Evolutionary conservation across 2,329 filamentous ascomycete species (phyloP).

Genomic region (Diaporthe ampelina): DNA sequence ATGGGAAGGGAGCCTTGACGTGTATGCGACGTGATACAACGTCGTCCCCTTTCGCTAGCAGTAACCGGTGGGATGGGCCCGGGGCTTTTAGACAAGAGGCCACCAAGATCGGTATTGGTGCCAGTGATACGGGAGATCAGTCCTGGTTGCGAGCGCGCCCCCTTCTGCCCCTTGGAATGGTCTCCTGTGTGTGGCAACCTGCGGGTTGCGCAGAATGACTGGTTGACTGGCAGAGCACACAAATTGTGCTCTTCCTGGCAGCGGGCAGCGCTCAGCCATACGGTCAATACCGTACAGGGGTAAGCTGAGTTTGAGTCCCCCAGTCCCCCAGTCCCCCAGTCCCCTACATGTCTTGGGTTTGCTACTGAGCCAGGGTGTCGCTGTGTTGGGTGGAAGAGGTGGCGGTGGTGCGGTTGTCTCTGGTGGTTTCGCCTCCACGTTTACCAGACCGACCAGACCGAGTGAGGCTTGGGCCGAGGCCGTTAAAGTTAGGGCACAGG

Average conservation of each 20-base stretch:
- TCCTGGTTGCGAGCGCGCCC: constrained; percentile 1
- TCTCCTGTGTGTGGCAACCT: constrained; percentile 7
- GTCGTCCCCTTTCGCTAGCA: constrained; percentile 31
- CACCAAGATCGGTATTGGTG: constrained; percentile 27
- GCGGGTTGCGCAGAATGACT: neutral
- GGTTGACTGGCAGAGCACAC: neutral
- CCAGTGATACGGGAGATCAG: constrained; percentile 16
- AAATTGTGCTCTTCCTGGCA: neutral
- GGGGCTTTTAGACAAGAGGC: constrained; percentile 9
- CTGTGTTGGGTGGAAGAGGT: neutral
- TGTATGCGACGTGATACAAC: constrained; percentile 28
- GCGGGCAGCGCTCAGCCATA: neutral
- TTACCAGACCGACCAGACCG: constrained; percentile 8
- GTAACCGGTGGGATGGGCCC: constrained; percentile 33
- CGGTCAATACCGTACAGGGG: neutral
- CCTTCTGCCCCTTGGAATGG: neutral
- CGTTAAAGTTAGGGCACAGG: constrained; percentile 7
- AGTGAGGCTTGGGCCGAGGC: constrained; percentile 24
- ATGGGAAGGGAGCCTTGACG: constrained; percentile 30
- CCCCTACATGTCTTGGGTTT: neutral
- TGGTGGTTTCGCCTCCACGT: constrained; percentile 28
- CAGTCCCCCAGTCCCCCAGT: too few relatives aligned
- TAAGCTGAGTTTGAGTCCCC: too few relatives aligned
- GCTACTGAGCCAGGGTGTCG: neutral
- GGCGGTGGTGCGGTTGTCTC: constrained; percentile 3